Percentiles rank a stretch among this genome's conserved stretches.
phyloP scores from a whole-genome alignment of 2,329 filamentous ascomycete genomes.

The Talaromyces sp. region DNA sequence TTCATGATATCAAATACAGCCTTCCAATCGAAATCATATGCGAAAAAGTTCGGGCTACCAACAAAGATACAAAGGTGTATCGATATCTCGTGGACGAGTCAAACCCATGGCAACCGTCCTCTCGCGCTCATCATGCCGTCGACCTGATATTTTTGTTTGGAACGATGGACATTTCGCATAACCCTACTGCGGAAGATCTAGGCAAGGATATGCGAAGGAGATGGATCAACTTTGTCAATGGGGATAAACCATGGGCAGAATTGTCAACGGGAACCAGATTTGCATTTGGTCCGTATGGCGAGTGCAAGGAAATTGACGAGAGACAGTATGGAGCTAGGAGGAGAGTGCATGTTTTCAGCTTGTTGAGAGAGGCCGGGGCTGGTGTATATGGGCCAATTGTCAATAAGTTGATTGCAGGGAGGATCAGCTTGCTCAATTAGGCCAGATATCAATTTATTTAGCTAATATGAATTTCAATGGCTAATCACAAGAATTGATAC shows the following conservation, averaged over 20 bases:
- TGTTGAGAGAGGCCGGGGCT: conserved; percentile 25
- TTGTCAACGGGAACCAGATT: conserved; percentile 20
- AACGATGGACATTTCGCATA: conserved; percentile 34
- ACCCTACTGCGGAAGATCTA: conserved; percentile 28
- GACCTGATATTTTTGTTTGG: conserved; percentile 45
- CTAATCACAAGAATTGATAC: not conserved
- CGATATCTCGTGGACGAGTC: conserved; percentile 42
- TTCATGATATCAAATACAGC: conserved; percentile 28
- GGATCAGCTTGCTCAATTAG: conserved; percentile 40
- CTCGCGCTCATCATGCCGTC: conserved; percentile 45
- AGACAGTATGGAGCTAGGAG: conserved; percentile 29
- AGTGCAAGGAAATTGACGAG: conserved; percentile 27
- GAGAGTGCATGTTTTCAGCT: conserved; percentile 26
- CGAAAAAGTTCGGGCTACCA: conserved; percentile 20
- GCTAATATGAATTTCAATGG: not conserved
- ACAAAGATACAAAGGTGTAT: conserved; percentile 25
- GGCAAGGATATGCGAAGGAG: conserved; percentile 35
- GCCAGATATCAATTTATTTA: not conserved
- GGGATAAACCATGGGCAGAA: conserved; percentile 32
- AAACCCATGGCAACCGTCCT: conserved; percentile 47
- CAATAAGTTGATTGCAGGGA: conserved; percentile 33
- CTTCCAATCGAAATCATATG: conserved; percentile 28
- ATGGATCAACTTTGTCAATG: conserved; percentile 39
- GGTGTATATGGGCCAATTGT: conserved; percentile 27
- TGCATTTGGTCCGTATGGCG: conserved; percentile 39